A percentile compares a stretch with the other conserved stretches of the same genome.
Evolutionary conservation across 2,329 filamentous ascomycete species (phyloP).

Genomic region (Dactylonectria macrodidyma): DNA sequence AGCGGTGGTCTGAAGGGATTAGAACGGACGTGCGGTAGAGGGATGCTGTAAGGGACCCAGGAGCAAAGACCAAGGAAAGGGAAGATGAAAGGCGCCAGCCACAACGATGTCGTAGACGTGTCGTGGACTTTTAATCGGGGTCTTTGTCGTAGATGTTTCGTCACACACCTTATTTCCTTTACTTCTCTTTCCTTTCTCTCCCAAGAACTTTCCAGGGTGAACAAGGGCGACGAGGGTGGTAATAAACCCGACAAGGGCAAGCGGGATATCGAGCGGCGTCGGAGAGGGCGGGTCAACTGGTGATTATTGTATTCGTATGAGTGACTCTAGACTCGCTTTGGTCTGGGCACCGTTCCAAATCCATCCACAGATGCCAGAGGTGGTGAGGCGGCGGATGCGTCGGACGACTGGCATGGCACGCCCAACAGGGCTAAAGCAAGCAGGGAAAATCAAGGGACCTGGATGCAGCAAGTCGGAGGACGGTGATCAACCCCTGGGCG

Average conservation of each 20-base stretch:
- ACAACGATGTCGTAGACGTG: constrained; percentile 39
- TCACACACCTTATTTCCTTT: constrained; percentile 19
- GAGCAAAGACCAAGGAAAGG: constrained; percentile 19
- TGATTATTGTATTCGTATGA: constrained; percentile 43
- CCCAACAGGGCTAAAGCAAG: constrained; percentile 38
- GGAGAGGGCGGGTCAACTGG: constrained; percentile 24
- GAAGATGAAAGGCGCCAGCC: constrained; percentile 40
- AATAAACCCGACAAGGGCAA: constrained; percentile 27
- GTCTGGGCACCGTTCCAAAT: constrained; percentile 43
- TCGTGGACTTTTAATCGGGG: constrained; percentile 26
- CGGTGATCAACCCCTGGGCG: constrained; percentile 34
- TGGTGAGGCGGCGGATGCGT: constrained; percentile 48
- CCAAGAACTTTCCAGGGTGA: background rate
- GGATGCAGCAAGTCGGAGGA: constrained; percentile 36
- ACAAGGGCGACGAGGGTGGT: constrained; percentile 28
- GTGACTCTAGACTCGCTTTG: constrained; percentile 44
- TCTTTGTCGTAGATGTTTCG: constrained; percentile 10
- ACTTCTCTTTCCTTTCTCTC: constrained; percentile 20
- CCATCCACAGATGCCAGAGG: constrained; percentile 45
- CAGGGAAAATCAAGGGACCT: constrained; percentile 27
- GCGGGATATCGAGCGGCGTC: constrained; percentile 23
- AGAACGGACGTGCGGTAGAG: constrained; percentile 5
- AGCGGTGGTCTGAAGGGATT: constrained; percentile 8
- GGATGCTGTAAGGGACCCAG: constrained; percentile 8
- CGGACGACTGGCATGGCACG: constrained; percentile 47